Base-by-base conservation (phyloP, 2,329 filamentous ascomycete species). In the Talaromyces sp. region DNA sequence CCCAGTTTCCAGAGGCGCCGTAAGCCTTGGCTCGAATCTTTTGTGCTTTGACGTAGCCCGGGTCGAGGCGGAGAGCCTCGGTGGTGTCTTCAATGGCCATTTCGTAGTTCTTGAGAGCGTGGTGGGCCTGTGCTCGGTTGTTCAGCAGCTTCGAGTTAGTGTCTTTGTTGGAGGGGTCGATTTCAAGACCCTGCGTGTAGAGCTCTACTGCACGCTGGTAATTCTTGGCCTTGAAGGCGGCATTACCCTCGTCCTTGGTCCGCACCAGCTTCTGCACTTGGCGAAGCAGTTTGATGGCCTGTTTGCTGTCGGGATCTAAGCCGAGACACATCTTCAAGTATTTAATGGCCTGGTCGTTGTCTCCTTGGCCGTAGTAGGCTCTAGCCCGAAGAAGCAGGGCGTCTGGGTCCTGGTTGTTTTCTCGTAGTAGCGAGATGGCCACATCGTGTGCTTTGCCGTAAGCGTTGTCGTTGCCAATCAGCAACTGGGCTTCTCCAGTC, bases 71-170 rank as follows among this genome's bases (percentile, higher is more conserved):
- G 64, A 96, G 82, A 26, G 95, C 95, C 63, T 85, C 85, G 65
- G 93, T 91, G 73, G 92, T 96, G 78, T 99, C 95, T 11, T 82
- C 81, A 65, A 97, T 89, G 29, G 95, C 93, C 21, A 85, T 84
- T 26, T 89, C 86, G 75, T 88, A 96, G 67, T 93, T 84, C 82
- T 95, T 96, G 58, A 96, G 82, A 80, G 83, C 76, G 58, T 89
- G 87, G 64, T 88, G 86, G 75, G 91, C 95, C 69, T 96, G 83
- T 0, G 95, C 95, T 63, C 95, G 85, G 81, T 99, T 99, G 76
- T 96, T 92, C 56, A 96, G 83, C 55, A 98, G 86, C 82, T 98
- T 98, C 21, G 93, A 89, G 76, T 98, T 98, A 68, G 90, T 96
- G 69, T 90, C 89, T 77, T 90, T 91, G 82, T 98, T 98, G 58